phyloP scores from a whole-genome alignment of 148 eudicot species.

The Rhododendron molle region DNA sequence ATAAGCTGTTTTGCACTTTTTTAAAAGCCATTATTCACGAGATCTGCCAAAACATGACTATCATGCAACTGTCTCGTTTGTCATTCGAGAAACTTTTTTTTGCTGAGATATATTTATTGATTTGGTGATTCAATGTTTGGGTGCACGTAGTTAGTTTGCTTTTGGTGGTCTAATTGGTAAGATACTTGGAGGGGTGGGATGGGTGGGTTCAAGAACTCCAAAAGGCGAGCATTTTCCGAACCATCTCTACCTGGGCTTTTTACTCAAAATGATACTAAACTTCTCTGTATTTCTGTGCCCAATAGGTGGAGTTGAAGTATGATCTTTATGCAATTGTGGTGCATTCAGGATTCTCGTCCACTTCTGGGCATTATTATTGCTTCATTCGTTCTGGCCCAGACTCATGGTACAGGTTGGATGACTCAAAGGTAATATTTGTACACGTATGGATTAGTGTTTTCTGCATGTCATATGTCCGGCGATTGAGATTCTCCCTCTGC shows the following conservation, averaged over 20 bases:
- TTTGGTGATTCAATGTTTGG: background rate
- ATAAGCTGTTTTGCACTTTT: background rate
- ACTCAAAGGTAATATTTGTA: conserved; percentile 51
- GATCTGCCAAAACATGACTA: background rate
- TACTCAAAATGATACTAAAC: background rate
- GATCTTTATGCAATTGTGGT: conserved; percentile 75
- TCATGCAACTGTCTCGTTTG: background rate
- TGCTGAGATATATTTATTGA: background rate
- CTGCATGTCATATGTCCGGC: background rate
- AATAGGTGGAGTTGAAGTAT: conserved; percentile 61
- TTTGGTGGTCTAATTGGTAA: conserved; percentile 2
- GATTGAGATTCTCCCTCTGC: background rate
- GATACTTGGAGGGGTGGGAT: background rate
- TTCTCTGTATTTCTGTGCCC: background rate
- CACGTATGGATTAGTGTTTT: too few species aligned
- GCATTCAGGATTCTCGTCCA: conserved; percentile 59
- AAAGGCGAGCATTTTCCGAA: background rate
- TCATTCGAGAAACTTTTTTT: background rate
- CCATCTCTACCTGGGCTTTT: background rate
- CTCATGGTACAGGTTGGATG: conserved; percentile 77
- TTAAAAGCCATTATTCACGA: background rate
- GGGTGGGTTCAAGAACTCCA: background rate
- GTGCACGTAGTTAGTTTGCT: background rate
- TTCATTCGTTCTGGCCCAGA: conserved; percentile 65
- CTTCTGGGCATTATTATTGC: conserved; percentile 80